phyloP scores from a whole-genome alignment of 768 basidiomycete species.

The Rhizopogon rudus region DNA sequence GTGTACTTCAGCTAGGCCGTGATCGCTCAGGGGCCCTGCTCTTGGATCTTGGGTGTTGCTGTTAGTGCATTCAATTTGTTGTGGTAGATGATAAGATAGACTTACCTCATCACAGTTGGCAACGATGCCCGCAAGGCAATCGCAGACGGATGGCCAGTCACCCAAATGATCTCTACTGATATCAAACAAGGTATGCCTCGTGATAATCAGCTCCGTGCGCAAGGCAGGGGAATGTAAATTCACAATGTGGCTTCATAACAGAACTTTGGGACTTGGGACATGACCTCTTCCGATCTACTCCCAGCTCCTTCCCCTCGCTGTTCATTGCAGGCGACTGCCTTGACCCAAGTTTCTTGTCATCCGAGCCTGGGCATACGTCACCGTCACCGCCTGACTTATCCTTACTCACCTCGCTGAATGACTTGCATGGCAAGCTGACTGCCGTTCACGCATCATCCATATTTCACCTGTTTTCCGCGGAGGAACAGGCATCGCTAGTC shows the following conservation, averaged over 20 bases:
- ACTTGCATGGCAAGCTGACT: conserved; percentile 41
- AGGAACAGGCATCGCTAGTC: not conserved
- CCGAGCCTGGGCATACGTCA: conserved; percentile 16
- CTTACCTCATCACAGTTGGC: conserved; percentile 27
- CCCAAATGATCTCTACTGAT: conserved; percentile 35
- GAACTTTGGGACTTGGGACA: conserved; percentile 63
- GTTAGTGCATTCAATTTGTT: conserved; percentile 18
- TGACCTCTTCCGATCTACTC: conserved; percentile 49
- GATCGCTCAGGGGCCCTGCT: conserved; percentile 32
- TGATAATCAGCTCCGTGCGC: not conserved
- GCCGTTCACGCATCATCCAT: conserved; percentile 46
- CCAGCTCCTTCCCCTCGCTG: conserved; percentile 44
- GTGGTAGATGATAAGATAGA: not conserved
- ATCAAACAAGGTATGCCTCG: conserved; percentile 26
- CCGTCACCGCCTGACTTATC: conserved; percentile 18
- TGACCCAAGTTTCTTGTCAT: conserved; percentile 36
- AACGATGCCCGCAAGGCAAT: conserved; percentile 35
- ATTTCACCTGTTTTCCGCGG: conserved; percentile 30
- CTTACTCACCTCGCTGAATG: conserved; percentile 36
- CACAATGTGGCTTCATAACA: conserved; percentile 14
- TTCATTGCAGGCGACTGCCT: conserved; percentile 57
- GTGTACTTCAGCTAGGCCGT: conserved; percentile 30
- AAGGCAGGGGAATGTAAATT: too few relatives aligned
- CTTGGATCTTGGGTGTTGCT: conserved; percentile 42
- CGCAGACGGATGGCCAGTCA: conserved; percentile 36